Evolutionary conservation across 208 protist genomes (phyloP), one percentile per base, ranked within the genome.

Genomic region (Crithidia bombi): DNA sequence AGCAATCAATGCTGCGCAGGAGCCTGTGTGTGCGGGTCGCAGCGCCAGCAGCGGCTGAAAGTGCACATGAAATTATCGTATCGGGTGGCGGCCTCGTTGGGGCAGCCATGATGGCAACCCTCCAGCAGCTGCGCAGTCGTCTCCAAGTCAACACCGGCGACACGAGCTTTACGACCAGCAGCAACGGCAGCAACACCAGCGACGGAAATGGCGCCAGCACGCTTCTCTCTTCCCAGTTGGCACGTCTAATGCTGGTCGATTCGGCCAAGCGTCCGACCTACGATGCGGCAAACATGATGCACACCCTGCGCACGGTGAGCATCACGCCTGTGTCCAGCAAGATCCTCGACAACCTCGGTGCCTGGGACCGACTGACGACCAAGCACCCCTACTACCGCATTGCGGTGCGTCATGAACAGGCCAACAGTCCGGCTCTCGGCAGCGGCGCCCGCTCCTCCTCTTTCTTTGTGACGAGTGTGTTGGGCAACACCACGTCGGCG

Each of bases 311-410:
- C 66, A 93, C 90, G 0, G 87, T 92, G 26, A 89, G 79, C 54
- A 78, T 95, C 30, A 95, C 90, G 3, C 90, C 90, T 0, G 90
- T 95, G 9, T 87, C 86, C 0, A 93, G 87, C 77, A 88, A 84
- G 50, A 86, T 95, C 33, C 44, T 95, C 21, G 90, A 95, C 65
- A 93, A 85, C 67, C 75, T 95, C 25, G 80, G 78, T 19, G 85
- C 73, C 28, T 95, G 90, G 90, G 41, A 59, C 19, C 69, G 69
- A 21, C 73, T 95, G 35, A 79, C 73, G 32, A 95, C 87, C 49
- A 93, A 93, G 72, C 90, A 95, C 64, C 73, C 87, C 6, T 95
- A 92, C 76, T 95, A 95, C 69, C 87, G 90, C 50, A 93, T 95
- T 25, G 85, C 90, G 3, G 65, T 95, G 49, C 90, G 90, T 7